These are phyloP conservation scores for Styphnolobium japonicum DNA, from an alignment of 306 rosid species.

Conservation along the genomic window DNA sequence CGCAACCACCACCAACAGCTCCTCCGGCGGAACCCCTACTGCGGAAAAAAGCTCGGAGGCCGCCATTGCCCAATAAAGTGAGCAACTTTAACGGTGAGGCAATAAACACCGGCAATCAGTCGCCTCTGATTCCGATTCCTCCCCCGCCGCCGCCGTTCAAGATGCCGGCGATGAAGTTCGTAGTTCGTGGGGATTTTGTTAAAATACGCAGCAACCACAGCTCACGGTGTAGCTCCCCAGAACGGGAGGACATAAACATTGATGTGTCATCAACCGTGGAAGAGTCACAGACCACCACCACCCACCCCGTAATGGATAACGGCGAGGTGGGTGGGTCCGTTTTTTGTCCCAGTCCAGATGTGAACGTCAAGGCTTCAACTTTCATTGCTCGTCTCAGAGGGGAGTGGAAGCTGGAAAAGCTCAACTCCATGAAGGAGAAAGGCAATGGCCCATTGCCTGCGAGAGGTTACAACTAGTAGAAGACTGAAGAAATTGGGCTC, in stretches of 20 bases:
- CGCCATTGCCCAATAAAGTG: slow-evolving; percentile 60
- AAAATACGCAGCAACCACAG: slow-evolving; percentile 58
- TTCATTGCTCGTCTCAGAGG: slow-evolving; percentile 41
- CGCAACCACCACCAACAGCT: slow-evolving; percentile 30
- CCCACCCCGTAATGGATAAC: slow-evolving; percentile 8
- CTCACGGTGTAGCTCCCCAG: slow-evolving; percentile 68
- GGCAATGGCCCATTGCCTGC: slow-evolving; percentile 22
- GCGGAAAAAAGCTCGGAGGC: slow-evolving; percentile 29
- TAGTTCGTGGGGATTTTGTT: slow-evolving; percentile 50
- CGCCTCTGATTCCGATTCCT: slow-evolving; percentile 56
- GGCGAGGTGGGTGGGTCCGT: slow-evolving; percentile 33
- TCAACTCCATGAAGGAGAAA: slow-evolving; percentile 46
- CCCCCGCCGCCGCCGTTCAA: slow-evolving; percentile 68
- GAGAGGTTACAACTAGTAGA: background rate
- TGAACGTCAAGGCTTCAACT: slow-evolving; percentile 47
- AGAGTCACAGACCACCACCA: background rate
- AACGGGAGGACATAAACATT: slow-evolving; percentile 42
- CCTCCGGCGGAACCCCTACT: slow-evolving; percentile 13
- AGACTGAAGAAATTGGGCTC: slow-evolving; percentile 12
- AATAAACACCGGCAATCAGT: slow-evolving; percentile 40
- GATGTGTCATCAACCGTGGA: slow-evolving; percentile 3
- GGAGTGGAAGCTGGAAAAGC: slow-evolving; percentile 48
- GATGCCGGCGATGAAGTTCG: slow-evolving; percentile 47
- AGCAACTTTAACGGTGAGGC: slow-evolving; percentile 20
- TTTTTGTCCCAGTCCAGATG: slow-evolving; percentile 88